Conservation (phyloP, 2,329 filamentous ascomycete species). For the Fusarium secorum region DNA sequence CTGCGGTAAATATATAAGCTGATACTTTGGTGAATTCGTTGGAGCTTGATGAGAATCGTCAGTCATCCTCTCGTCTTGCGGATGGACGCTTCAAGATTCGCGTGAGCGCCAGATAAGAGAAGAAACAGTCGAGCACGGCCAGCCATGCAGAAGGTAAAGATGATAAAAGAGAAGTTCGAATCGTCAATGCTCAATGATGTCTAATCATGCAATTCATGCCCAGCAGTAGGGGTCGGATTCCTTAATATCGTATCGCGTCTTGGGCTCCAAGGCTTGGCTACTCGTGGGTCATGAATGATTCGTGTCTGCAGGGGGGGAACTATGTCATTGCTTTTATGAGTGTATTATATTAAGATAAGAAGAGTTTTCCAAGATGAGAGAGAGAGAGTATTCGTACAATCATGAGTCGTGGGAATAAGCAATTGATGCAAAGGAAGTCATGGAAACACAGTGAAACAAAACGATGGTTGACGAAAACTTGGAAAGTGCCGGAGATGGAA, state of each 20-base stretch:
- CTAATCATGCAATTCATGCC: slow-evolving; percentile 17
- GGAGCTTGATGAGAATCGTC: slow-evolving; percentile 1
- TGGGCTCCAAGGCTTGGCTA: slow-evolving; percentile 25
- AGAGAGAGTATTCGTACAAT: neutral
- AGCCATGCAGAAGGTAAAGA: slow-evolving; percentile 13
- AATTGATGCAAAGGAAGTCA: slow-evolving; percentile 4
- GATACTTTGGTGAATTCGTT: neutral
- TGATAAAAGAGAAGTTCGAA: neutral
- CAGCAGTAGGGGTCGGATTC: slow-evolving; percentile 4
- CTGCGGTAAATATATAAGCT: neutral
- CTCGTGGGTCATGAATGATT: slow-evolving; percentile 13
- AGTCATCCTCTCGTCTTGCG: slow-evolving; percentile 33
- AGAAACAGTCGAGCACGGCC: neutral
- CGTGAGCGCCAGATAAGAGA: slow-evolving; percentile 2
- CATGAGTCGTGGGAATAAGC: neutral
- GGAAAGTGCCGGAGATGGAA: slow-evolving; percentile 14
- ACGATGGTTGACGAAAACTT: slow-evolving; percentile 1
- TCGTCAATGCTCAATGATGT: neutral
- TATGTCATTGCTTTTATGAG: slow-evolving; percentile 7
- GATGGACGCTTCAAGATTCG: slow-evolving; percentile 18
- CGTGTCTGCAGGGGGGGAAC: neutral
- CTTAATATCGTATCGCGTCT: slow-evolving; percentile 22
- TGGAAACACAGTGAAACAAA: neutral
- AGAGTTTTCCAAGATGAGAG: neutral
- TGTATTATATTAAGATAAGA: neutral